phyloP scores from a whole-genome alignment of 192 early-diverging fungal genomes.

The Chytriomyces confervae region DNA sequence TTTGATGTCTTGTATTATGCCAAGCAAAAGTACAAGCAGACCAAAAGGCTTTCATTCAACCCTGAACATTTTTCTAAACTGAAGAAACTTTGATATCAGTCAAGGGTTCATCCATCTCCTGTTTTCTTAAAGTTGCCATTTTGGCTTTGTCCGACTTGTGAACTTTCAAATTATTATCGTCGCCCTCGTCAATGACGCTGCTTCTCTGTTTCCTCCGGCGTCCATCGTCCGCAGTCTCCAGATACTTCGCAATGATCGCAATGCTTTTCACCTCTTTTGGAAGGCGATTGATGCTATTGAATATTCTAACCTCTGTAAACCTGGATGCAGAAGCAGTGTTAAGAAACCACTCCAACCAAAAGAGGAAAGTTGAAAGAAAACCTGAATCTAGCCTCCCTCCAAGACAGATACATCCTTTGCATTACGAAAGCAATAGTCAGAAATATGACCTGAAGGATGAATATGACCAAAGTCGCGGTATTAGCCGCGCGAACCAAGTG shows the following conservation, averaged over 20 bases:
- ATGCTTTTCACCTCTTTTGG: neutral
- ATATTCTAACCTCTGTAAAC: neutral
- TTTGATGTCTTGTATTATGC: too few species aligned
- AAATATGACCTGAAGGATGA: neutral
- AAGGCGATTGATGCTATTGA: neutral
- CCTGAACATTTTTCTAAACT: too few species aligned
- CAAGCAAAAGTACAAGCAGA: too few species aligned
- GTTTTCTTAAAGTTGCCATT: too few species aligned
- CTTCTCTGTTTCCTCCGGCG: too few species aligned
- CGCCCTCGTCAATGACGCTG: too few species aligned
- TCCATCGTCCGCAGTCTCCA: neutral
- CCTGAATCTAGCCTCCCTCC: slow-evolving; percentile 2
- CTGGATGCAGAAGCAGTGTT: neutral
- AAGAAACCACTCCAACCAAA: neutral
- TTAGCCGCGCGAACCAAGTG: neutral
- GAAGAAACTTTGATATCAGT: too few species aligned
- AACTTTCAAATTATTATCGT: too few species aligned
- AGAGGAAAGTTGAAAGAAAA: neutral
- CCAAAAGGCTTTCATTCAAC: too few species aligned
- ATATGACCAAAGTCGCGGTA: neutral
- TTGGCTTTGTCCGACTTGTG: too few species aligned
- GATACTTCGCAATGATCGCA: neutral
- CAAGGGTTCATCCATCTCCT: too few species aligned
- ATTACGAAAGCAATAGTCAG: neutral
- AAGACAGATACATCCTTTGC: neutral